phyloP scores from a whole-genome alignment of 352 stramenopile species.

The Phytophthora nicotianae region DNA sequence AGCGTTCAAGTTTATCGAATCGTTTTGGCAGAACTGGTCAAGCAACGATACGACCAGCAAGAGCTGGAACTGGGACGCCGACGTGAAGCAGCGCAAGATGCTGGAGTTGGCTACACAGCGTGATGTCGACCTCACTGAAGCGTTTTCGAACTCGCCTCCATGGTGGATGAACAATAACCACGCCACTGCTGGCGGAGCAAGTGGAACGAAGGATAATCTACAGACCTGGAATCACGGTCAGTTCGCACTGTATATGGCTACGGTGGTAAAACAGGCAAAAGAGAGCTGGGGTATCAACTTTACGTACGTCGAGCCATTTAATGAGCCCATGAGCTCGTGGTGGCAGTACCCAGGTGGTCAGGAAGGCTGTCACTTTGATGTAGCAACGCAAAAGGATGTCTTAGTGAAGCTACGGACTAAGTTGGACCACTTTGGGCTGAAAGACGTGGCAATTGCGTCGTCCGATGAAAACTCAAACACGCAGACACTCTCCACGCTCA shows the following conservation, averaged over 20 bases:
- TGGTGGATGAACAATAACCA: constrained; percentile 75
- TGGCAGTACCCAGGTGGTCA: constrained; percentile 31
- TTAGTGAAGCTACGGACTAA: constrained; percentile 45
- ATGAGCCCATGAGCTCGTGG: constrained; percentile 48
- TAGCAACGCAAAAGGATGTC: constrained; percentile 48
- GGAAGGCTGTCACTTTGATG: constrained; percentile 59
- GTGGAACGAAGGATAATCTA: constrained; percentile 51
- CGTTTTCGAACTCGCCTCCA: constrained; percentile 63
- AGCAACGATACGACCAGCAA: constrained; percentile 42
- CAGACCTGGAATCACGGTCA: constrained; percentile 51
- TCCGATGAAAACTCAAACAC: constrained; percentile 65
- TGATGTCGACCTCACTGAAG: constrained; percentile 48
- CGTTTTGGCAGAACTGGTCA: constrained; percentile 61
- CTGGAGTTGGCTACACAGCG: constrained; percentile 44
- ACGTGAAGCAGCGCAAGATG: constrained; percentile 51
- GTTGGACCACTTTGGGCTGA: constrained; percentile 38
- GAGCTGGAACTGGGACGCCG: constrained; percentile 58
- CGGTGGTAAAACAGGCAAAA: constrained; percentile 46
- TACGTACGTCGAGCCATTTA: constrained; percentile 63
- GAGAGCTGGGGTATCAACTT: constrained; percentile 55
- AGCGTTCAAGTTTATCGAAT: constrained; percentile 57
- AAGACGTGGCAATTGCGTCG: constrained; percentile 39
- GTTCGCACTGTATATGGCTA: constrained; percentile 56
- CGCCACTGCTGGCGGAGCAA: constrained; percentile 47
- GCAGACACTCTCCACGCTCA: constrained; percentile 42